These are phyloP conservation scores for Erodium trifolium DNA, from an alignment of 441 rosid genomes.

Conservation along the genomic window DNA sequence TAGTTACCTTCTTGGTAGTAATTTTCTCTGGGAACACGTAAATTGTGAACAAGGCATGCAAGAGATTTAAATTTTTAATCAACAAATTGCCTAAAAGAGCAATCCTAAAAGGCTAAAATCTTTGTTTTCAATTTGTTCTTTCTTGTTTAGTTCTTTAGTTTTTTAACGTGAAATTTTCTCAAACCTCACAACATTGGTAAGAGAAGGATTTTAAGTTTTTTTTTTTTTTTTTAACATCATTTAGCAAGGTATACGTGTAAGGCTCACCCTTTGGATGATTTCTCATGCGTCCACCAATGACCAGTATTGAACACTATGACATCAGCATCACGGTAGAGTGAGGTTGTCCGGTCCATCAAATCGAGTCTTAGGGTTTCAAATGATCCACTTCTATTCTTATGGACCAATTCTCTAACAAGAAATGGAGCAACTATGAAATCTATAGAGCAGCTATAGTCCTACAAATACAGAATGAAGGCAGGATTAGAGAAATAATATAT, in stretches of 20 bases:
- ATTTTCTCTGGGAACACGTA: slow-evolving; percentile 34
- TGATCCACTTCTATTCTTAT: slow-evolving; percentile 30
- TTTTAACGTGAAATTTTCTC: too few species aligned
- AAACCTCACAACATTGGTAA: not conserved
- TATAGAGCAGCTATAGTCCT: slow-evolving; percentile 62
- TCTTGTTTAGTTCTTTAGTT: too few species aligned
- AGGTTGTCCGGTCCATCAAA: slow-evolving; percentile 47
- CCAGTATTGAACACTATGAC: slow-evolving; percentile 60
- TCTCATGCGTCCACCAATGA: slow-evolving; percentile 82
- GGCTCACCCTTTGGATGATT: slow-evolving; percentile 55
- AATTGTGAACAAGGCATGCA: not conserved
- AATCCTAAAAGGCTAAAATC: too few species aligned
- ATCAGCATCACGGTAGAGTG: slow-evolving; percentile 54
- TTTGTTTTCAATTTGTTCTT: too few species aligned
- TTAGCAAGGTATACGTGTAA: not conserved
- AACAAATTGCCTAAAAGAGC: not conserved
- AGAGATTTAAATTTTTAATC: not conserved
- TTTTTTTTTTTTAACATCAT: too few species aligned
- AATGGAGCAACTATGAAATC: slow-evolving; percentile 57
- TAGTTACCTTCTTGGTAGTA: slow-evolving; percentile 60
- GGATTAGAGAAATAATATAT: slow-evolving; percentile 1
- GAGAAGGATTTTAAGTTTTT: not conserved
- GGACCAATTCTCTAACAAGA: slow-evolving; percentile 50
- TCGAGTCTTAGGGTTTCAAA: slow-evolving; percentile 56
- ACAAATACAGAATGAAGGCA: slow-evolving; percentile 15